Base-by-base conservation (phyloP, 139 green algal genomes). In the Eudorina sp. region DNA sequence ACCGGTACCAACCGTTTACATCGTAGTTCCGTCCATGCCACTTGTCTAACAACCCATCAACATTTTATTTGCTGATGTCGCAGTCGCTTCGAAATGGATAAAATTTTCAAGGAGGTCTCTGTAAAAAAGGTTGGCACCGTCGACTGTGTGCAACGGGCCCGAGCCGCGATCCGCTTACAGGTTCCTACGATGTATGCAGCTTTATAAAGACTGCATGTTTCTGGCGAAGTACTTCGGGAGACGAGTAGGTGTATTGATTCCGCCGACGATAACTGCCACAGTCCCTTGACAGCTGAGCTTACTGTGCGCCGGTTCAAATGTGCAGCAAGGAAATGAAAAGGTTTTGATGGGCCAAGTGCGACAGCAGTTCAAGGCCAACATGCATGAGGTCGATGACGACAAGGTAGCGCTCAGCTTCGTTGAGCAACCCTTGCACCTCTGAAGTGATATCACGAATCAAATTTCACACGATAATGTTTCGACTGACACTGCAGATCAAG, bases 201-300 rank as follows among this genome's bases (percentile, higher is more conserved):
- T 95, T 3, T 95, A 94, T 85, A 94, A 94, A 53, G 92, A 95
- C 74, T 90, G 92, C 62, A 76, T 95, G 27, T 68, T 95, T 23
- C 41, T 95, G 55, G 92, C 91, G 36, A 88, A 89, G 25, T 93
- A 89, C 51, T 86, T 94, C 18, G 92, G 92, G 4, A 83, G 89
- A 53, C 62, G 92, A 70, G 92, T 95, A 76, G 91, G 90, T 78
- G 0, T 4, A 34, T 7, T 14, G n/a, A n/a, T n/a, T n/a, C n/a
- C n/a, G n/a, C n/a, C n/a, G n/a, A n/a, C n/a, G n/a, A n/a, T n/a
- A n/a, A n/a, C n/a, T n/a, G n/a, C n/a, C n/a, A n/a, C n/a, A n/a
- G n/a, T n/a, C n/a, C n/a, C n/a, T n/a, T n/a, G n/a, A n/a, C n/a
- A n/a, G n/a, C n/a, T n/a, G n/a, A n/a, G n/a, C n/a, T n/a, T n/a